Evolutionary conservation across 257 asterid genomes (phyloP).

Genomic region (Jaltomata sinuosa): DNA sequence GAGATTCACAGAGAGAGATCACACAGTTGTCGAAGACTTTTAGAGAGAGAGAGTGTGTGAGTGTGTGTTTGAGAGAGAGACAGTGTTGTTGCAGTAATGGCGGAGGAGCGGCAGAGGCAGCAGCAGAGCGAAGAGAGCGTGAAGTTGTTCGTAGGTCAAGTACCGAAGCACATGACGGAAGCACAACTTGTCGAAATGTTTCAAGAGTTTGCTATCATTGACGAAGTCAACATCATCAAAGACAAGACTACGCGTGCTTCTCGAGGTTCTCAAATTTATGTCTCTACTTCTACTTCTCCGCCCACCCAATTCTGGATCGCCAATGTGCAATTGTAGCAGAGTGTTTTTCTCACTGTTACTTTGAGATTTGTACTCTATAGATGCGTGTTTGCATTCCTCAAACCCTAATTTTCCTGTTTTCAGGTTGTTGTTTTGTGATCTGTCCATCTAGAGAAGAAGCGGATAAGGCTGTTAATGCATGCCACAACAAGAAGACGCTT

Average conservation of each 20-base stretch:
- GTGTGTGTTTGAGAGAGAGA: slow-evolving; percentile 9
- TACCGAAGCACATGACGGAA: slow-evolving; percentile 88
- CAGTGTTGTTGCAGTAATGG: slow-evolving; percentile 42
- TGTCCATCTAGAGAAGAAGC: slow-evolving; percentile 96
- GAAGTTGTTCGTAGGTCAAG: slow-evolving; percentile 97
- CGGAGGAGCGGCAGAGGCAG: slow-evolving; percentile 38
- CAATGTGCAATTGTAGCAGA: slow-evolving; percentile 31
- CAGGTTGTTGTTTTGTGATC: slow-evolving; percentile 86
- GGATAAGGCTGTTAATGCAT: slow-evolving; percentile 76
- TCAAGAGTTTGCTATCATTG: slow-evolving; percentile 59
- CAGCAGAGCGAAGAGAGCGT: slow-evolving; percentile 64
- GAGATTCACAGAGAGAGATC: not conserved
- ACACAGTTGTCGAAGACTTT: slow-evolving; percentile 18
- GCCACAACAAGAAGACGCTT: slow-evolving; percentile 78
- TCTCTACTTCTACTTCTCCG: slow-evolving; percentile 7
- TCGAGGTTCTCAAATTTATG: slow-evolving; percentile 38
- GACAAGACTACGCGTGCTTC: slow-evolving; percentile 87
- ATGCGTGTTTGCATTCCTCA: slow-evolving; percentile 8
- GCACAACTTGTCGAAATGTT: slow-evolving; percentile 61
- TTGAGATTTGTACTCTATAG: slow-evolving; percentile 6
- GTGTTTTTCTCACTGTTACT: not conserved
- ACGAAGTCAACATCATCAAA: slow-evolving; percentile 84
- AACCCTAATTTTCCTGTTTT: slow-evolving; percentile 33
- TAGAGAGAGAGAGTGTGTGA: slow-evolving; percentile 16
- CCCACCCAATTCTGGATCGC: slow-evolving; percentile 40